Conservation (phyloP, 2,329 filamentous ascomycete species). For the Aspergillus proliferans region DNA sequence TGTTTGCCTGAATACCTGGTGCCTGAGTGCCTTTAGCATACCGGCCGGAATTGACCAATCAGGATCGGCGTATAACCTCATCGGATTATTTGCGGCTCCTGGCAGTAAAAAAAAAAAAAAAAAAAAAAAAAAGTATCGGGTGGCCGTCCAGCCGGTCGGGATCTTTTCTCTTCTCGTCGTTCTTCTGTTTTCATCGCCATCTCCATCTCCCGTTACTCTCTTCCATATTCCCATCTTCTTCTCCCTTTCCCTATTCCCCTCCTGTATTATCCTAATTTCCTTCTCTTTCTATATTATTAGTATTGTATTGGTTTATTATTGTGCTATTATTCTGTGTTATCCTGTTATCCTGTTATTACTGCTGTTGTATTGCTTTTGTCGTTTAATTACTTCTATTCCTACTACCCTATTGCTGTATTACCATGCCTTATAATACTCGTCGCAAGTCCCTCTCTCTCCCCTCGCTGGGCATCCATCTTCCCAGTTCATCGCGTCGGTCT, state of each 20-base stretch:
- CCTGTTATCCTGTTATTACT: background rate
- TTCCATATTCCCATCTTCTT: constrained; percentile 8
- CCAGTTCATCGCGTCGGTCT: constrained; percentile 54
- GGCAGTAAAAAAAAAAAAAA: background rate
- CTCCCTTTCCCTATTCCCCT: constrained; percentile 2
- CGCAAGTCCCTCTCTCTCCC: constrained; percentile 91
- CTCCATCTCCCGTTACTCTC: constrained; percentile 8
- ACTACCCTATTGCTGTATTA: background rate
- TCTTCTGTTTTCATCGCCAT: constrained; percentile 4
- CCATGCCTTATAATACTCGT: constrained; percentile 93
- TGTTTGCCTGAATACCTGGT: no score
- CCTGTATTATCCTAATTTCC: constrained; percentile 9
- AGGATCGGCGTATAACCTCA: background rate
- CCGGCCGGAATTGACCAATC: background rate
- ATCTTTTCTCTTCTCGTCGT: background rate
- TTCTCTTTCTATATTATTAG: constrained; percentile 9
- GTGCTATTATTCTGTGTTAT: constrained; percentile 1
- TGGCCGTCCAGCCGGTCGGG: background rate
- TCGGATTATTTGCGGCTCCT: background rate
- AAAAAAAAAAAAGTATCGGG: background rate
- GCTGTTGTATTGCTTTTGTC: constrained; percentile 4
- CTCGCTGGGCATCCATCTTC: constrained; percentile 84
- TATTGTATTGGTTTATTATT: constrained; percentile 14
- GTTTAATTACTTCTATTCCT: constrained; percentile 2
- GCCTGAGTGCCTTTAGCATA: no score